These are phyloP conservation scores for Neolentinus lepideus DNA, from an alignment of 1,284 basidiomycete species.

Conservation along the genomic window DNA sequence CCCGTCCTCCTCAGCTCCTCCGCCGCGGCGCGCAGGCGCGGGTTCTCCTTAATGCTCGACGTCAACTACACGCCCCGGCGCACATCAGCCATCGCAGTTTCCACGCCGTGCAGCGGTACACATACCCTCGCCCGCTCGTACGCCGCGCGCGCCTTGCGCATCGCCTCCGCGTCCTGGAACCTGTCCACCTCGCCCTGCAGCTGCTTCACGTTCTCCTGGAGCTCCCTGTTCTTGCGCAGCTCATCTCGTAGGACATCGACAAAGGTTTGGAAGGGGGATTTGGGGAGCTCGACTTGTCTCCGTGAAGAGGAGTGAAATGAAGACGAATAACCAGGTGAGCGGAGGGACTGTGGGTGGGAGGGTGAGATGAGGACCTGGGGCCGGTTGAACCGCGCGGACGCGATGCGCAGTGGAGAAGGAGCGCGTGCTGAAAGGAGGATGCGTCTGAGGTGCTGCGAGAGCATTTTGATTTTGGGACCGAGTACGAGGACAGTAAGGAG, in stretches of 20 bases:
- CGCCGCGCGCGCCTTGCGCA: conserved; percentile 51
- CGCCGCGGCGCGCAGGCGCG: conserved; percentile 83
- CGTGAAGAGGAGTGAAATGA: conserved; percentile 67
- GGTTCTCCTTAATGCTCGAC: conserved; percentile 96
- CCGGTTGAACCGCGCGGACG: background rate
- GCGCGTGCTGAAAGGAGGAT: background rate
- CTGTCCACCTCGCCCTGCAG: conserved; percentile 97
- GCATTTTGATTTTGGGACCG: background rate
- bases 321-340: too few relatives aligned
- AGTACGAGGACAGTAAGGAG: background rate
- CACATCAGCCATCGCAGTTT: too few relatives aligned
- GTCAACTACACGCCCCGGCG: conserved; percentile 50
- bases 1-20: conserved; percentile 87
- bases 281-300: conserved; percentile 61
- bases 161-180: conserved; percentile 74
- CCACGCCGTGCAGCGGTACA: too few relatives aligned
- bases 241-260: conserved; percentile 93
- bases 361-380: conserved; percentile 6
- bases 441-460: background rate
- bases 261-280: conserved; percentile 94
- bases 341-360: conserved; percentile 14
- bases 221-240: conserved; percentile 87
- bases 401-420: background rate
- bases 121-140: conserved; percentile 91
- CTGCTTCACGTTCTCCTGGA: conserved; percentile 96